A percentile compares a stretch with the other conserved stretches of the same genome.
These are phyloP conservation scores for Lachancea sp. DNA, from an alignment of 805 yeast species.

Conservation along the genomic window DNA sequence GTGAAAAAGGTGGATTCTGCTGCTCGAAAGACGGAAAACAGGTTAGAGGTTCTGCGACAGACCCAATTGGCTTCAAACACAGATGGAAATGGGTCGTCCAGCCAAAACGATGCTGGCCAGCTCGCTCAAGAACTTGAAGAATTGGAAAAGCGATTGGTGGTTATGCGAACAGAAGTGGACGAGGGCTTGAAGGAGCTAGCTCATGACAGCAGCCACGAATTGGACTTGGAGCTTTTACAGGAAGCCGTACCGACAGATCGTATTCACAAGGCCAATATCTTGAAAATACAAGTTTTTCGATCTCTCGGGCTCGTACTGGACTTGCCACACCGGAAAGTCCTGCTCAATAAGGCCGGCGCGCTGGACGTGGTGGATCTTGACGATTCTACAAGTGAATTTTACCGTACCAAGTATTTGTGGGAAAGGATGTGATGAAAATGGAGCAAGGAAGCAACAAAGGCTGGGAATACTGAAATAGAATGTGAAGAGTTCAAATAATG, in stretches of 20 bases:
- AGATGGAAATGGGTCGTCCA: slow-evolving; percentile 11
- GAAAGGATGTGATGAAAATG: slow-evolving; percentile 35
- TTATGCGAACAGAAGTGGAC: slow-evolving; percentile 19
- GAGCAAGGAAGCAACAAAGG: too few species aligned
- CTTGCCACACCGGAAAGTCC: slow-evolving; percentile 36
- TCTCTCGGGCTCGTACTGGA: slow-evolving; percentile 53
- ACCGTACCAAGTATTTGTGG: slow-evolving; percentile 74
- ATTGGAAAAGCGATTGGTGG: slow-evolving; percentile 18
- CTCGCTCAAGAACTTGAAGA: slow-evolving; percentile 23
- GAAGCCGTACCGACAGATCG: slow-evolving; percentile 17
- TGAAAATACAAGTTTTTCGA: slow-evolving; percentile 55
- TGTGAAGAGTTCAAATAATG: neutral
- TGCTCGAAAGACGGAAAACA: slow-evolving; percentile 2
- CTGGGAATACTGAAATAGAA: neutral
- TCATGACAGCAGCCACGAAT: slow-evolving; percentile 2
- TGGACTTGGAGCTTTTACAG: neutral
- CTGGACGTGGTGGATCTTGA: slow-evolving; percentile 47
- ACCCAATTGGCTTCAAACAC: neutral
- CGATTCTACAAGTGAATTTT: slow-evolving; percentile 53
- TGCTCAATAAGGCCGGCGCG: slow-evolving; percentile 43
- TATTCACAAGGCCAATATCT: slow-evolving; percentile 21
- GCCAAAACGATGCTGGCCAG: slow-evolving; percentile 10
- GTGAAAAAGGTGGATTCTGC: neutral
- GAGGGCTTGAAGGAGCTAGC: slow-evolving; percentile 15
- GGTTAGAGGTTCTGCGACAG: slow-evolving; percentile 4